Base-by-base conservation (phyloP, 805 yeast species). In the Myxozyma mucilagina region DNA sequence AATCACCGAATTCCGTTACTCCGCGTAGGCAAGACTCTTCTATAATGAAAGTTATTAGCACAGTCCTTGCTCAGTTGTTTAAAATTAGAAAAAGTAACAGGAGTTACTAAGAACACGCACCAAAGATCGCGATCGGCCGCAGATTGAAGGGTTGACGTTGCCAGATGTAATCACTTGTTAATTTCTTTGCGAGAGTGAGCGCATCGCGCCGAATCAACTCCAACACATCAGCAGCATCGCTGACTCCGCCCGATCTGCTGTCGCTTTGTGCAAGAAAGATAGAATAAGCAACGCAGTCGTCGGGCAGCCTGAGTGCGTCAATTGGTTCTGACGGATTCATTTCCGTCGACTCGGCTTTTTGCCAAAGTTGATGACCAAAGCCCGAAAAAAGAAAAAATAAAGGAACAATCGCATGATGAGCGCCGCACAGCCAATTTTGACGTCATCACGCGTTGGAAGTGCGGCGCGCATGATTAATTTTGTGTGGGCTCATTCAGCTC, bases 1-100 rank as follows among this genome's bases (percentile, higher is more conserved):
- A 65, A 36, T 68, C 73, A n/a, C 73, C 74, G 49, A 65, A 69
- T 20, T 67, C 67, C 5, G 71, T 66, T 7, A 51, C 36, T 9
- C 74, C 74, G n/a, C 42, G 56, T 45, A 71, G 47, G 44, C 67
- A 65, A 13, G 64, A 60, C 18, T 63, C 52, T 7, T 64, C 68
- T 54, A 39, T n/a, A 11, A 45, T 10, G 3, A 4, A 9, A 11
- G 31, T 53, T 50, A 56, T 47, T 34, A 39, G 14, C 20, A n/a
- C 48, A 18, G 18, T 41, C 29, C 29, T 24, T 24, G 29, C 29
- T 24, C 29, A 24, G 4, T 24, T 24, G 29, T 3, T 24, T 24
- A 4, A 2, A n/a, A n/a, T n/a, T n/a, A n/a, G 16, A 34, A 24
- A 8, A 39, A 13, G 9, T 24, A 31, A 13, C 41, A 39, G 42